phyloP scores from a whole-genome alignment of 331 rosid genomes.

The Pyracantha coccinea region DNA sequence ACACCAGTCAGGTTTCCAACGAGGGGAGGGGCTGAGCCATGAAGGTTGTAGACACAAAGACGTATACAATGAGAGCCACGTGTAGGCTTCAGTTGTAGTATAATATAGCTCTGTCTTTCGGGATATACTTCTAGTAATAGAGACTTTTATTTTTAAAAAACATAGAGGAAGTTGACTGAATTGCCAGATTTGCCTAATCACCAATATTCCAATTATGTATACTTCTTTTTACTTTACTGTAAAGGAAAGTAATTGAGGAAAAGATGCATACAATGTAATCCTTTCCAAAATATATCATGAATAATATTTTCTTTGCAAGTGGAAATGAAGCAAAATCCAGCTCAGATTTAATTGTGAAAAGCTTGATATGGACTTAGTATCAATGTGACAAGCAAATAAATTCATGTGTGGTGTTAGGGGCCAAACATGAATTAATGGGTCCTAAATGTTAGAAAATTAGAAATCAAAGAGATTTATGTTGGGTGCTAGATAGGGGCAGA shows the following conservation, averaged over 20 bases:
- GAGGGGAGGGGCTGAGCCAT: too few species aligned
- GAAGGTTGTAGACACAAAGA: not conserved
- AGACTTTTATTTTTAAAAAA: not conserved
- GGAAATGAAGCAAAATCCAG: not conserved
- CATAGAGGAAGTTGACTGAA: not conserved
- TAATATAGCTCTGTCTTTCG: not conserved
- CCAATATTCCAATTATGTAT: not conserved
- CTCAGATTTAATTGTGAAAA: not conserved
- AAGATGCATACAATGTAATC: not conserved
- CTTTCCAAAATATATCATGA: not conserved
- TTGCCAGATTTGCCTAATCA: not conserved
- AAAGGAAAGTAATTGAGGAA: not conserved
- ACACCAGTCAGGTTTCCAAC: fast-evolving
- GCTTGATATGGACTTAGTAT: not conserved
- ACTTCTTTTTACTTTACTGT: not conserved
- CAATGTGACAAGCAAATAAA: too few species aligned
- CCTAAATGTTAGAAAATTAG: too few species aligned
- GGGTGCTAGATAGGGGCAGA: too few species aligned
- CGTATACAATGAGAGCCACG: fast-evolving
- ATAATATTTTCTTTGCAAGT: not conserved
- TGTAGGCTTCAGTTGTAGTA: not conserved
- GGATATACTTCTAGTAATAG: not conserved
- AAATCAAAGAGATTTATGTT: not conserved
- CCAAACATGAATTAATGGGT: not conserved
- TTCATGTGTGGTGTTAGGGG: too few species aligned